A percentile compares a stretch with the other conserved stretches of the same genome.
These are phyloP conservation scores for Hericium coralloides DNA, from an alignment of 768 basidiomycete genomes.

Conservation along the genomic window DNA sequence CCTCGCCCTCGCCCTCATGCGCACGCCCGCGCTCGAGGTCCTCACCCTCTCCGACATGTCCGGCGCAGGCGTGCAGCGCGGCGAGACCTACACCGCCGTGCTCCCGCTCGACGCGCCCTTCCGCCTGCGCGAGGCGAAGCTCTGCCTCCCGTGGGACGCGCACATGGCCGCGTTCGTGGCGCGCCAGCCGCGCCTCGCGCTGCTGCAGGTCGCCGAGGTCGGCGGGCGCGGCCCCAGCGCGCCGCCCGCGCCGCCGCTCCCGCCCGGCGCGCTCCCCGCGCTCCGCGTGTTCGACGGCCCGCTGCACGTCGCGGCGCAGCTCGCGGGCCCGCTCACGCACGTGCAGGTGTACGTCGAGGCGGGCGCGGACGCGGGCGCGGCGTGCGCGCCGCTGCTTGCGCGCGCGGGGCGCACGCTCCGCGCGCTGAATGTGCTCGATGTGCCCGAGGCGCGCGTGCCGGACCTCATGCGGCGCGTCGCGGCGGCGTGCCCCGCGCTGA, in stretches of 20 bases:
- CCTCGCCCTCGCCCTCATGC: constrained; percentile 33
- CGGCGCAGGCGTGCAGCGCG: constrained; percentile 13
- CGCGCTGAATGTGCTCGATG: constrained; percentile 26
- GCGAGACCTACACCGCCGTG: constrained; percentile 31
- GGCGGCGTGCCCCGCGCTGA: constrained; percentile 25
- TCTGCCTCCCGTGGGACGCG: constrained; percentile 42
- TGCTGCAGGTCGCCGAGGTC: constrained; percentile 24
- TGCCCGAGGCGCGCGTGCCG: constrained; percentile 24
- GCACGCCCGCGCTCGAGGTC: constrained; percentile 35
- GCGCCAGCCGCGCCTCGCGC: constrained; percentile 33
- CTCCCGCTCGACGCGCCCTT: constrained; percentile 32
- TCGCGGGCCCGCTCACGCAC: constrained; percentile 34
- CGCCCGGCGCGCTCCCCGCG: constrained; percentile 23
- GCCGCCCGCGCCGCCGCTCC: constrained; percentile 1
- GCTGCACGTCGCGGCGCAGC: constrained; percentile 30
- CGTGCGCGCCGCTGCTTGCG: constrained; percentile 24
- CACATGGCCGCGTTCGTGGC: constrained; percentile 40
- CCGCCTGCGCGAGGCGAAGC: constrained; percentile 37
- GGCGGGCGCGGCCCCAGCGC: constrained; percentile 8
- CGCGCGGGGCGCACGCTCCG: constrained; percentile 23
- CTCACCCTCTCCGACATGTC: constrained; percentile 34
- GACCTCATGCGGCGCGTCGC: constrained; percentile 26
- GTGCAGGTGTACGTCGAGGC: constrained; percentile 31
- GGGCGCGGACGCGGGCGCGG: constrained; percentile 19
- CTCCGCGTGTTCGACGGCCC: constrained; percentile 39